phyloP scores from a whole-genome alignment of 1,284 basidiomycete species.

The Neolentinus lepideus region DNA sequence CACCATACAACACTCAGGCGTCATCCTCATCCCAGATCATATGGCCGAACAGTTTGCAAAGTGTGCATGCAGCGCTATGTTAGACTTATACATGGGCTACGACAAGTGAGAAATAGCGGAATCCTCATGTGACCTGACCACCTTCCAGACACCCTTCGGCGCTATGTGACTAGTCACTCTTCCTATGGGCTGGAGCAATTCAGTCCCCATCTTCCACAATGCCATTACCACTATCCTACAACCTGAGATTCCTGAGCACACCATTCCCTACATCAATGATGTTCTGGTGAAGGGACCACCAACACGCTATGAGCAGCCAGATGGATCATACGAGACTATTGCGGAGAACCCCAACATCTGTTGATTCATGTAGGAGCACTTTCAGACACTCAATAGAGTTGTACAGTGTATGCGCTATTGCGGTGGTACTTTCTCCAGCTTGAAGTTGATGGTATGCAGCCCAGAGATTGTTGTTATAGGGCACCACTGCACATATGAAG shows the following conservation, averaged over 20 bases:
- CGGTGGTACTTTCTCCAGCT: conserved; percentile 18
- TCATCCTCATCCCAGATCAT: too few species aligned
- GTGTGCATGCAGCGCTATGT: too few species aligned
- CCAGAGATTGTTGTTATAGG: conserved; percentile 18
- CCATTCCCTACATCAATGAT: conserved; percentile 26
- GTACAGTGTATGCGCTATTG: conserved; percentile 19
- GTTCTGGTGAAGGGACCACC: conserved; percentile 16
- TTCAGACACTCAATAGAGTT: conserved; percentile 21
- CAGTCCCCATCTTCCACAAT: too few species aligned
- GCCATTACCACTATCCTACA: conserved; percentile 27
- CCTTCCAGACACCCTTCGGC: too few species aligned
- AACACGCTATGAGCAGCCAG: conserved; percentile 11
- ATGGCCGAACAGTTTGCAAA: too few species aligned
- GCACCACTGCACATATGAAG: conserved; percentile 19
- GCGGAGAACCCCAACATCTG: conserved; percentile 23
- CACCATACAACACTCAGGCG: too few species aligned
- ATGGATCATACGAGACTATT: conserved; percentile 17
- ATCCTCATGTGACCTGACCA: too few species aligned
- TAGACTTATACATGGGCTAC: too few species aligned
- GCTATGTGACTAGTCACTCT: too few species aligned
- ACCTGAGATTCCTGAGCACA: conserved; percentile 24
- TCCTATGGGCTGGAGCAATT: too few species aligned
- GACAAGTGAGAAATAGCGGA: too few species aligned
- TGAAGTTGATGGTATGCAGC: conserved; percentile 10
- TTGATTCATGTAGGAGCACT: conserved; percentile 24